Percentiles rank a stretch among this genome's conserved stretches.
phyloP scores from a whole-genome alignment of 305 asterid species.

The Plantago coronopus region DNA sequence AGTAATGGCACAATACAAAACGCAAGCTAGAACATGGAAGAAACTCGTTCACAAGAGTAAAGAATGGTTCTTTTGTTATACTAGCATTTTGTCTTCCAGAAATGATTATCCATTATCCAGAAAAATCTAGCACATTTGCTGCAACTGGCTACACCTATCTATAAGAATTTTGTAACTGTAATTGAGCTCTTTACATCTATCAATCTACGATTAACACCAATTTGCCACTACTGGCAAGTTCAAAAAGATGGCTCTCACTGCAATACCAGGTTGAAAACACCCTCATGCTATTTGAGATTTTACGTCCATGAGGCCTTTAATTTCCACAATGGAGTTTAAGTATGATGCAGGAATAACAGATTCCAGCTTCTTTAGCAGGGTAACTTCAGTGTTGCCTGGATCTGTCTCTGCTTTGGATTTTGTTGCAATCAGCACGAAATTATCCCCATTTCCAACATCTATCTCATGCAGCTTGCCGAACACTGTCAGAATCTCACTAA shows the following conservation, averaged over 20 bases:
- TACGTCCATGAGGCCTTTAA: slow-evolving; percentile 19
- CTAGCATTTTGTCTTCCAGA: too few species aligned
- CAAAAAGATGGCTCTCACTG: not conserved
- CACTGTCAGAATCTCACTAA: slow-evolving; percentile 35
- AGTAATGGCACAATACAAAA: too few species aligned
- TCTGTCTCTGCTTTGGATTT: slow-evolving; percentile 27
- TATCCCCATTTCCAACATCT: slow-evolving; percentile 75
- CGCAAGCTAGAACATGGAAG: too few species aligned
- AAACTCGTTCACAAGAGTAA: too few species aligned
- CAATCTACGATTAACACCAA: too few species aligned
- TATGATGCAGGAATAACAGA: slow-evolving; percentile 35
- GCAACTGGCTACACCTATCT: too few species aligned
- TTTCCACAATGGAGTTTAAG: slow-evolving; percentile 44
- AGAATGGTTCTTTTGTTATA: too few species aligned
- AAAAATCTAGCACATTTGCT: too few species aligned
- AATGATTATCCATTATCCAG: too few species aligned
- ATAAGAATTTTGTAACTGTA: too few species aligned
- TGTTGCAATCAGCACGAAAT: slow-evolving; percentile 65
- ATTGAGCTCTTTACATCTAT: too few species aligned
- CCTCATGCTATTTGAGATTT: not conserved
- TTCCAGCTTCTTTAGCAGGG: slow-evolving; percentile 45
- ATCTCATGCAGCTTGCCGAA: slow-evolving; percentile 63
- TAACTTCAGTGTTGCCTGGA: slow-evolving; percentile 19
- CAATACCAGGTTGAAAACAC: not conserved
- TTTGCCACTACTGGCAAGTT: too few species aligned